Evolutionary conservation across 1,284 basidiomycete species (phyloP).

Genomic region (Gymnopus androsaceus): DNA sequence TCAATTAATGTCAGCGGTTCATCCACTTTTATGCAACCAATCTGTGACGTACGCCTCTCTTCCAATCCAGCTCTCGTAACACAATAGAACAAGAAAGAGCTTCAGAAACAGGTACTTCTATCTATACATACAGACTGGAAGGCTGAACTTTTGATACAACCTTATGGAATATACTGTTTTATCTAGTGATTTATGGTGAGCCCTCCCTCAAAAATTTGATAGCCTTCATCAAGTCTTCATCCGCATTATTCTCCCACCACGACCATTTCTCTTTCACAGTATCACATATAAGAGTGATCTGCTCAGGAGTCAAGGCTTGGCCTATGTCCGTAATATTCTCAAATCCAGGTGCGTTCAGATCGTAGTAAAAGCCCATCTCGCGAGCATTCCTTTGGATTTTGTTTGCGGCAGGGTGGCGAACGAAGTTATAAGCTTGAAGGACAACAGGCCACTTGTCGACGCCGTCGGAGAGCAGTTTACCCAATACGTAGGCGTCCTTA

Average conservation of each 20-base stretch:
- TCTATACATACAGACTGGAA: too few relatives aligned
- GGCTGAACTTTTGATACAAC: too few relatives aligned
- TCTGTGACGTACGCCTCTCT: too few relatives aligned
- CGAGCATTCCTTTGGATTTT: slow-evolving; percentile 20
- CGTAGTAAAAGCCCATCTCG: slow-evolving; percentile 19
- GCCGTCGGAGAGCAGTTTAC: slow-evolving; percentile 3
- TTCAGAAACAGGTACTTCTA: too few relatives aligned
- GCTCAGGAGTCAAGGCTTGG: slow-evolving; percentile 4
- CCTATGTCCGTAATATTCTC: slow-evolving; percentile 3
- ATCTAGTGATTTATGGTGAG: too few relatives aligned
- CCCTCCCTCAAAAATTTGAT: background rate
- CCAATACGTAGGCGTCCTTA: slow-evolving; percentile 26
- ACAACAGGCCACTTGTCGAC: slow-evolving; percentile 10
- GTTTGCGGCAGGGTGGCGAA: slow-evolving; percentile 24
- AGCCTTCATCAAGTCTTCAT: background rate
- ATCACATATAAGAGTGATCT: slow-evolving; percentile 1
- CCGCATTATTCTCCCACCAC: slow-evolving; percentile 6
- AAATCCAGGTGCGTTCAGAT: slow-evolving; percentile 17
- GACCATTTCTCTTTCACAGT: slow-evolving; percentile 1
- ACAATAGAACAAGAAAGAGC: too few relatives aligned
- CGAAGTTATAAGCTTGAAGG: slow-evolving; percentile 20
- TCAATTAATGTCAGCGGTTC: too few relatives aligned
- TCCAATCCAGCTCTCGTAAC: too few relatives aligned
- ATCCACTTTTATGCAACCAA: too few relatives aligned
- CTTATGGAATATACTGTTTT: too few relatives aligned